A percentile compares a stretch with the other conserved stretches of the same genome.
Conservation (phyloP, 2,329 filamentous ascomycete genomes). For the Bipolaris sorokiniana region DNA sequence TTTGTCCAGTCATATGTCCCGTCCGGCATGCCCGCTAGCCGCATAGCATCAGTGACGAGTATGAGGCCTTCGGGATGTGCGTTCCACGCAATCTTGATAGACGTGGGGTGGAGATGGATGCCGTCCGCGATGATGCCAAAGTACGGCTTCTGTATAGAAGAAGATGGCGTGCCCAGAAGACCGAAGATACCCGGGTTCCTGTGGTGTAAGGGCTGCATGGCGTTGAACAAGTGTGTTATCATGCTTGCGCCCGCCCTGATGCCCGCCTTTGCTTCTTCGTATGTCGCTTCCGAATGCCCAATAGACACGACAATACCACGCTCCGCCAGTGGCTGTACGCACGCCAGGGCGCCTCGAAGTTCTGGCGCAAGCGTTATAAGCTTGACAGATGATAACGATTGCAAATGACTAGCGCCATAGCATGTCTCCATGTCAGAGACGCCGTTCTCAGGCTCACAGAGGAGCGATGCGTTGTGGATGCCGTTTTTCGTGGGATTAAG, state of each 20-base stretch:
- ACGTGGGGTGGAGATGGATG: conserved; percentile 86
- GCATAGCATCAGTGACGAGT: conserved; percentile 92
- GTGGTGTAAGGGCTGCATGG: conserved; percentile 89
- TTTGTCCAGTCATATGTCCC: conserved; percentile 89
- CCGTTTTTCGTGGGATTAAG: conserved; percentile 83
- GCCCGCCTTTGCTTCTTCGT: conserved; percentile 76
- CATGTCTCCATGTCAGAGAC: conserved; percentile 71
- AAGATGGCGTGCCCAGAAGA: conserved; percentile 66
- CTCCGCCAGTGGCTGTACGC: conserved; percentile 69
- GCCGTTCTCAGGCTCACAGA: conserved; percentile 66
- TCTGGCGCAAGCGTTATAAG: conserved; percentile 90
- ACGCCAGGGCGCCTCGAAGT: conserved; percentile 69
- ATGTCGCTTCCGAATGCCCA: conserved; percentile 86
- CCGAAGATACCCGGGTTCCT: conserved; percentile 91
- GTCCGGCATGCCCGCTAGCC: conserved; percentile 81
- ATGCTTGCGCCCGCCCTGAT: conserved; percentile 79
- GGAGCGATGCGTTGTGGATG: conserved; percentile 77
- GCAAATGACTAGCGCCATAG: conserved; percentile 75
- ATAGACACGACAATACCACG: conserved; percentile 78
- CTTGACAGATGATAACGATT: conserved; percentile 60
- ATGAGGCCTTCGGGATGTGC: conserved; percentile 85
- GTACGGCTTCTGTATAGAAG: conserved; percentile 64
- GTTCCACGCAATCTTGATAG: conserved; percentile 86
- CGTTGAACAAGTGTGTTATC: conserved; percentile 94
- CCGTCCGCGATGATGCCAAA: conserved; percentile 92